Conservation (phyloP, 2,329 filamentous ascomycete genomes). For the Mycocentrospora acerina region DNA sequence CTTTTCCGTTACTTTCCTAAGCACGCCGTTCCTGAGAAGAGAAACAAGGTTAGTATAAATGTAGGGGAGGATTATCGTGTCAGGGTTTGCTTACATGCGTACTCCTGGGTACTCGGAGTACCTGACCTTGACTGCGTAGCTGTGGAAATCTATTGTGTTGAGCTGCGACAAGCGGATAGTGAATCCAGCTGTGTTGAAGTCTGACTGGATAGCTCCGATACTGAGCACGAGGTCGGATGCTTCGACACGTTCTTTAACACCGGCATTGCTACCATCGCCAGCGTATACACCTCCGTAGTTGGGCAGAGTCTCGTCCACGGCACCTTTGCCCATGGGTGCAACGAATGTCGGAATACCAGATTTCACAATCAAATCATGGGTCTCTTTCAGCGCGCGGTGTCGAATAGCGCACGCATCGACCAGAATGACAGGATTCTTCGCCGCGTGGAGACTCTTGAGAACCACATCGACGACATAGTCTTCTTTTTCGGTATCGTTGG, state of each 20-base stretch:
- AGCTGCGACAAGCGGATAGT: slow-evolving; percentile 76
- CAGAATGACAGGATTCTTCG: slow-evolving; percentile 74
- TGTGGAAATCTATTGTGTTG: slow-evolving; percentile 80
- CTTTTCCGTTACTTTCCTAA: slow-evolving; percentile 67
- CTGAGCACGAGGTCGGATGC: slow-evolving; percentile 69
- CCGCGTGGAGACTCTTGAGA: slow-evolving; percentile 69
- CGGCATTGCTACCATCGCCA: slow-evolving; percentile 70
- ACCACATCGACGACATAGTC: slow-evolving; percentile 82
- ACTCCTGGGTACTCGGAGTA: slow-evolving; percentile 79
- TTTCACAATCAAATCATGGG: slow-evolving; percentile 70
- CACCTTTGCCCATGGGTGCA: slow-evolving; percentile 88
- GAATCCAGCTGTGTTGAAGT: slow-evolving; percentile 83
- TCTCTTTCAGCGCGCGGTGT: slow-evolving; percentile 71
- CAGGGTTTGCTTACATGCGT: too few relatives aligned
- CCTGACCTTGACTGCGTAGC: slow-evolving; percentile 69
- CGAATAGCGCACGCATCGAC: slow-evolving; percentile 83
- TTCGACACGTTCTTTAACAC: slow-evolving; percentile 66
- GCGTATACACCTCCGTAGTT: slow-evolving; percentile 84
- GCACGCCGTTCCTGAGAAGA: slow-evolving; percentile 70
- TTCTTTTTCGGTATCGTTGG: slow-evolving; percentile 71
- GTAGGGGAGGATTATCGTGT: too few relatives aligned
- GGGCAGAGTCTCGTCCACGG: slow-evolving; percentile 73
- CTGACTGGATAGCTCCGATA: slow-evolving; percentile 70
- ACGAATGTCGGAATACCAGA: slow-evolving; percentile 79
- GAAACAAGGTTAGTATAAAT: too few relatives aligned